phyloP scores from a whole-genome alignment of 2,329 filamentous ascomycete genomes.

The Diaporthe sp. region DNA sequence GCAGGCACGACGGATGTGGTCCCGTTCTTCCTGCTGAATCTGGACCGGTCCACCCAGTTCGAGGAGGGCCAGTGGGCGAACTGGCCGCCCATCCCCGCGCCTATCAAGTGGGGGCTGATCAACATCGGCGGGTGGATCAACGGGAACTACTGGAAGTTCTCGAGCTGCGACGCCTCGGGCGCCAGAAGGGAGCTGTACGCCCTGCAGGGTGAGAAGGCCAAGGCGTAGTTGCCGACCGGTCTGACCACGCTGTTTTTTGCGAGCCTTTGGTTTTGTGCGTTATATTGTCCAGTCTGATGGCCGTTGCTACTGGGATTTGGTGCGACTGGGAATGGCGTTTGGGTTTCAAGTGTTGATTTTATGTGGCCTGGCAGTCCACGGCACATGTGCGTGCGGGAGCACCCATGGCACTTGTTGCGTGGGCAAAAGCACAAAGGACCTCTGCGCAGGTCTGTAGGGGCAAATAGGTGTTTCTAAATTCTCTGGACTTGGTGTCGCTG shows the following conservation, averaged over 20 bases:
- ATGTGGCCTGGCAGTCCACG: not conserved
- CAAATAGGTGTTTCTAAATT: not conserved
- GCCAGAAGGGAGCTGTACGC: constrained; percentile 68
- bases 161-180: constrained; percentile 70
- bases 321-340: not conserved
- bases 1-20: constrained; percentile 72
- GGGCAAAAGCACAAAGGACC: not conserved
- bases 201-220: constrained; percentile 47
- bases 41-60: constrained; percentile 65
- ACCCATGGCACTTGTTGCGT: not conserved
- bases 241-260: not conserved
- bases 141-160: constrained; percentile 74
- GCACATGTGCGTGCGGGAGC: not conserved
- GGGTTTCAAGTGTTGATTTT: not conserved
- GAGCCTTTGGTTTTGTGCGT: constrained; percentile 17
- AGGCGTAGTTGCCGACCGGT: constrained; percentile 16
- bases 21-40: constrained; percentile 75
- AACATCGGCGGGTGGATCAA: constrained; percentile 71
- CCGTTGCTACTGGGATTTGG: not conserved
- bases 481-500: not conserved
- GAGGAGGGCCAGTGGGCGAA: constrained; percentile 72
- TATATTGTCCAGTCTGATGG: constrained; percentile 13
- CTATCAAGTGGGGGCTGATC: constrained; percentile 71
- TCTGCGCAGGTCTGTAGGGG: not conserved
- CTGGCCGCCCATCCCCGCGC: constrained; percentile 76